Evolutionary conservation across 2,329 filamentous ascomycete genomes (phyloP), one percentile per base, ranked within the genome.

Genomic region (Tolypocladium ophioglossoides): DNA sequence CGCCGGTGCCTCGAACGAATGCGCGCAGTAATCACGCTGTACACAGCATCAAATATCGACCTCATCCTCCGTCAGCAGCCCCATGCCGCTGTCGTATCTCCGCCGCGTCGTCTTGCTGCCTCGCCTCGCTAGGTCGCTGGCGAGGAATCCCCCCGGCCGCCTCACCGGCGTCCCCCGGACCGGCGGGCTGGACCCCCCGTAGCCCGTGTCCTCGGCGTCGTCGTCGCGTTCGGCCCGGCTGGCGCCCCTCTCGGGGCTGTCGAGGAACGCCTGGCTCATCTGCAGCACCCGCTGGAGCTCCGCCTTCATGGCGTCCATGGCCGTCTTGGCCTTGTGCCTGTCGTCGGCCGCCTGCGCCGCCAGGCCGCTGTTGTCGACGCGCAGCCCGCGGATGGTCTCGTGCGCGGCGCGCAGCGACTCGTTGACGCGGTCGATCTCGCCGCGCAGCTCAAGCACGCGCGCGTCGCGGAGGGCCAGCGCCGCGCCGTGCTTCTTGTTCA

Each of bases 41-140:
- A 24, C 39, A 27, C 14, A 14, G 20, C 18, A 57, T 56, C 61
- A 68, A 40, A 67, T 60, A 35, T 70, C 69, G 20, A 70, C 65
- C 53, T 76, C 75, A 38, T 80, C 78, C 61, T 82, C 79, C 32
- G 79, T 78, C 63, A 82, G 58, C 27, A 83, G 68, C 0, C 78
- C 78, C 51, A 83, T 61, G 0, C 79, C 80, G 53, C 78, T 81
- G 63, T 83, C 80, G 58, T 76, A 73, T 55, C 73, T 70, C 55
- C 77, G 73, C 55, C 70, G 58, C 20, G 54, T 70, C 68, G 74
- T 79, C 59, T 57, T 70, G 30, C 64, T 69, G 30, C 62, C 62
- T 24, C 64, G 64, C 49, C 66, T 66, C 2, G 61, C 63, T 49
- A 68, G n/a, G 1, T 63, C 66, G 0, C 63, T 65, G 4, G 64